Evolutionary conservation across 805 yeast species (phyloP).

Genomic region (Suhomyces pyralidae): DNA sequence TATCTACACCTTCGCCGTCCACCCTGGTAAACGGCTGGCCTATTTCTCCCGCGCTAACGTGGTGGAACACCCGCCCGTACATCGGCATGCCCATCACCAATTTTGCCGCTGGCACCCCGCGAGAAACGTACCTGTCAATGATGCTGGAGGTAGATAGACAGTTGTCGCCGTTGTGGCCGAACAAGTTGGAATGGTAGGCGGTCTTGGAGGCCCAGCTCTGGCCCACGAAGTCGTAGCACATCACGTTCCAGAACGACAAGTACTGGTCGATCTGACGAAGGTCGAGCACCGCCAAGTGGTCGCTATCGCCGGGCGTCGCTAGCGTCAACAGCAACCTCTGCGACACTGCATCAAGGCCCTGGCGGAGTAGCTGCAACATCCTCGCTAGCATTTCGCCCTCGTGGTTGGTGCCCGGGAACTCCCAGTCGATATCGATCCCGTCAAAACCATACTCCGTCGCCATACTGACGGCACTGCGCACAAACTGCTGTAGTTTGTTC

Average conservation of each 20-base stretch:
- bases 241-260: slow-evolving; percentile 74
- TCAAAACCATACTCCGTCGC: slow-evolving; percentile 66
- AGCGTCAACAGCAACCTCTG: slow-evolving; percentile 52
- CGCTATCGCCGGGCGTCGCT: slow-evolving; percentile 71
- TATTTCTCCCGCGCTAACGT: slow-evolving; percentile 33
- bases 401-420: slow-evolving; percentile 57
- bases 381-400: slow-evolving; percentile 47
- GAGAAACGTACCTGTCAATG: slow-evolving; percentile 38
- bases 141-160: slow-evolving; percentile 49
- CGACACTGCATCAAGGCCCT: slow-evolving; percentile 29
- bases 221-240: slow-evolving; percentile 90
- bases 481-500: slow-evolving; percentile 42
- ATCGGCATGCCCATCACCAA: slow-evolving; percentile 82
- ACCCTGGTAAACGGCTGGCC: slow-evolving; percentile 37
- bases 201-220: slow-evolving; percentile 58
- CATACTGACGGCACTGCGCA: slow-evolving; percentile 44
- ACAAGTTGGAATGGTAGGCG: slow-evolving; percentile 69
- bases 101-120: slow-evolving; percentile 48
- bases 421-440: slow-evolving; percentile 96
- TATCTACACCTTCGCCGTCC: slow-evolving; percentile 24
- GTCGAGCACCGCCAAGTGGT: slow-evolving; percentile 41
- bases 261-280: slow-evolving; percentile 54
- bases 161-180: slow-evolving; percentile 39
- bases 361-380: slow-evolving; percentile 42
- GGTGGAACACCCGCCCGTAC: slow-evolving; percentile 56